Percentiles rank a stretch among this genome's conserved stretches.
Evolutionary conservation across 1,284 basidiomycete genomes (phyloP).

Genomic region (Leccinum fuscescens): DNA sequence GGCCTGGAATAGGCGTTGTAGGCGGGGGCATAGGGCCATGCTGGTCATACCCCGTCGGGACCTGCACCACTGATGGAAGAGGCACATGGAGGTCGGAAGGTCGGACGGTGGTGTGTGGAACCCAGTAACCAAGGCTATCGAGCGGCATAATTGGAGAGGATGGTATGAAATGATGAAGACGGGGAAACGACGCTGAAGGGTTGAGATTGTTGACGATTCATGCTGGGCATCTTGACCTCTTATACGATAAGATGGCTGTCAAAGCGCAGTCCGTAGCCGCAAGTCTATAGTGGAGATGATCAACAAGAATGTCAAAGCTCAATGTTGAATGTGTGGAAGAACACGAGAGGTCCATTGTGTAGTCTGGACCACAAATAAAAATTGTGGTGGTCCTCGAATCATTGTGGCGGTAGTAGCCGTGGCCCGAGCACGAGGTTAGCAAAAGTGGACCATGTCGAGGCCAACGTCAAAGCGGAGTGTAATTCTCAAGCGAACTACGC

Average conservation of each 20-base stretch:
- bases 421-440: constrained; percentile 4
- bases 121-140: not conserved
- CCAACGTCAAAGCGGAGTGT: constrained; percentile 1
- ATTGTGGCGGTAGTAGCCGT: not conserved
- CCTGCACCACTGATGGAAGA: not conserved
- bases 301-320: constrained; percentile 3
- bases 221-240: not conserved
- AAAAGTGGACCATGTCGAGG: not conserved
- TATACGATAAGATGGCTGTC: constrained; percentile 5
- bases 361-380: constrained; percentile 3
- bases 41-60: not conserved
- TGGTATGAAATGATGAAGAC: not conserved
- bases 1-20: not conserved
- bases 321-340: not conserved
- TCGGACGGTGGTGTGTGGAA: constrained; percentile 2
- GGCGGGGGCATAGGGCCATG: not conserved
- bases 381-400: not conserved
- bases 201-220: not conserved
- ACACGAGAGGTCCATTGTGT: constrained; percentile 2
- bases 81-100: constrained; percentile 9
- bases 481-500: not conserved
- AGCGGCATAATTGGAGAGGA: constrained; percentile 2
- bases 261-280: constrained; percentile 8
- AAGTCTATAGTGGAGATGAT: not conserved
- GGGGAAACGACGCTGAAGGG: not conserved